phyloP scores from a whole-genome alignment of 192 early-diverging fungal genomes.

The Coemansia sp. region DNA sequence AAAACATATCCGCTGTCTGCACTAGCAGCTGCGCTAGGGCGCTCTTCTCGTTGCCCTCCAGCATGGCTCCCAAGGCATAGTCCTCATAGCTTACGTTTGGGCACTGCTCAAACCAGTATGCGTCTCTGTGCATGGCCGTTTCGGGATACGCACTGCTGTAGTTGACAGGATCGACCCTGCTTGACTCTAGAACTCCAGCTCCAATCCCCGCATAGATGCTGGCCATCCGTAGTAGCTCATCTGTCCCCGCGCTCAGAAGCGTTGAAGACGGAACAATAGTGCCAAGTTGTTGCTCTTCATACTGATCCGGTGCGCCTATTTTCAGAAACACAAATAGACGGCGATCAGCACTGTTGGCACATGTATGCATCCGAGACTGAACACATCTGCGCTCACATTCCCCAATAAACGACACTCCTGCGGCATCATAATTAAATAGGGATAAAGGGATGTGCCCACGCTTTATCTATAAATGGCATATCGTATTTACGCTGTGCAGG shows the following conservation, averaged over 20 bases:
- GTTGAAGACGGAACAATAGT: constrained; percentile 10
- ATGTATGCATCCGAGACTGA: neutral
- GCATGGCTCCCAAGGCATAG: neutral
- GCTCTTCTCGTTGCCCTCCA: neutral
- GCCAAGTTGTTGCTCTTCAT: neutral
- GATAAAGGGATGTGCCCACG: neutral
- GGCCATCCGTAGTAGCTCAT: constrained; percentile 1
- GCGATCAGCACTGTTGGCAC: neutral
- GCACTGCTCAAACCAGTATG: neutral
- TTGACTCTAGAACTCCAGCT: constrained; percentile 7
- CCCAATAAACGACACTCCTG: neutral
- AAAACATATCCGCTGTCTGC: neutral
- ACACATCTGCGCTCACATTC: neutral
- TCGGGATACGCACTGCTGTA: neutral
- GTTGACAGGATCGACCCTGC: neutral
- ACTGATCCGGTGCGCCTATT: neutral
- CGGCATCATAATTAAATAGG: constrained; percentile 2
- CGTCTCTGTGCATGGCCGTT: constrained; percentile 1
- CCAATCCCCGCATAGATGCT: constrained; percentile 10
- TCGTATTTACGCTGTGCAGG: constrained; percentile 1
- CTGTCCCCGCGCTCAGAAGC: neutral
- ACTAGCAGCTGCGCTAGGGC: neutral
- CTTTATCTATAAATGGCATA: neutral
- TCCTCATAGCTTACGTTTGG: neutral
- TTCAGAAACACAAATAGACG: neutral